A percentile compares a stretch with the other conserved stretches of the same genome.
Evolutionary conservation across 805 yeast species (phyloP).

Genomic region (Debaryomyces tyrocola): DNA sequence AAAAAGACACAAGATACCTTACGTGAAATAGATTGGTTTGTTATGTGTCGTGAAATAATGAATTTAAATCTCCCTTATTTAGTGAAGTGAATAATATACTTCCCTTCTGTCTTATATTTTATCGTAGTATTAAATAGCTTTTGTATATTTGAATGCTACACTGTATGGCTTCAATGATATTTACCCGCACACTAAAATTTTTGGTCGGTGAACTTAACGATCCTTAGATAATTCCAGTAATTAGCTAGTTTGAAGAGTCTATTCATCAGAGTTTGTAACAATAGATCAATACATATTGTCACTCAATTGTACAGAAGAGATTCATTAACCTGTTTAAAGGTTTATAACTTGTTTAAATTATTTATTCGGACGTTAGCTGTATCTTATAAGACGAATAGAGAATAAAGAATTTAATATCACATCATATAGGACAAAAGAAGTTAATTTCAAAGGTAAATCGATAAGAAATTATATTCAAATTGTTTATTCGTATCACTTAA

Average conservation of each 20-base stretch:
- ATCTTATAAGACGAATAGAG: no score
- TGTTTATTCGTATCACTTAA: no score
- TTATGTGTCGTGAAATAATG: conserved; percentile 80
- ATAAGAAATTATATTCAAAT: no score
- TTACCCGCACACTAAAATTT: neutral
- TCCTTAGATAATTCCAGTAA: neutral
- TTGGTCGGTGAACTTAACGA: neutral
- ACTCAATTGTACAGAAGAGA: neutral
- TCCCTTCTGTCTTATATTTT: neutral
- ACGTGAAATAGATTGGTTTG: conserved; percentile 85
- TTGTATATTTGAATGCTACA: neutral
- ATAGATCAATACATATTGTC: neutral
- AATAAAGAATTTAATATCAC: no score
- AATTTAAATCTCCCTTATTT: conserved; percentile 71
- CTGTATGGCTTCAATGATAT: neutral
- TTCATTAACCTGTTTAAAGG: no score
- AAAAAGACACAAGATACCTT: conserved; percentile 12
- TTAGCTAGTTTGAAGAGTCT: neutral
- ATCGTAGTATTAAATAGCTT: neutral
- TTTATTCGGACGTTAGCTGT: no score
- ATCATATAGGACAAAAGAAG: no score
- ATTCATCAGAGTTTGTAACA: neutral
- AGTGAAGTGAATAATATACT: conserved; percentile 4
- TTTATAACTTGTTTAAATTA: no score
- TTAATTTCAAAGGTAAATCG: no score